Base-by-base conservation (phyloP, 2,329 filamentous ascomycete species). In the Fusarium hostae region DNA sequence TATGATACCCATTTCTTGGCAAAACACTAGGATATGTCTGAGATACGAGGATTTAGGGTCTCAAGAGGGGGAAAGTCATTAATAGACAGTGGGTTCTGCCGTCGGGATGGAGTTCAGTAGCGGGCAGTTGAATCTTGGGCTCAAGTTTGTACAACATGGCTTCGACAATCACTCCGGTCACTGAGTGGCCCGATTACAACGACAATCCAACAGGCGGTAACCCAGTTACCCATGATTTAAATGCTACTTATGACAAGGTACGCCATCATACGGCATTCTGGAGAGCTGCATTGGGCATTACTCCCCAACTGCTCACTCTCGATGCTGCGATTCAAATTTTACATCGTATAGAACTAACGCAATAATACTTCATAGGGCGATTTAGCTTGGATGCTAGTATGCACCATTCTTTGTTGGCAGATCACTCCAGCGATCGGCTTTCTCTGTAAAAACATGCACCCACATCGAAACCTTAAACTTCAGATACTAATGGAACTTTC, bases 241-340 rank as follows among this genome's bases (percentile, higher is more conserved):
- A 84, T 66, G 81, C 82, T 3, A 79, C 79, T 1, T 85, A 85
- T 47, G 81, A 85, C 63, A 85, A 85, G 74, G 78, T 78, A 39
- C 22, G 55, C 13, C 35, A 13, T 16, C 35, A 13, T 3, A 1
- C 1, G 2, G 2, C 5, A 15, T 13, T 28, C 2, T 2, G 28
- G 13, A 16, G 20, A 7, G 9, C 15, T 5, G 5, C 2, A 3
- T 37, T 39, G 22, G 39, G 22, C 22, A 37, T 37, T n/a, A n/a
- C n/a, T n/a, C n/a, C n/a, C n/a, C n/a, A n/a, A n/a, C n/a, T n/a
- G n/a, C n/a, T n/a, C n/a, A n/a, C n/a, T n/a, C n/a, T n/a, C n/a
- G n/a, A n/a, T n/a, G n/a, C n/a, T n/a, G n/a, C n/a, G n/a, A n/a
- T n/a, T n/a, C n/a, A n/a, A n/a, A n/a, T n/a, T n/a, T n/a, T n/a